A percentile compares a stretch with the other conserved stretches of the same genome.
These are phyloP conservation scores for Croton laevigatus DNA, from an alignment of 441 rosid species.

Conservation along the genomic window DNA sequence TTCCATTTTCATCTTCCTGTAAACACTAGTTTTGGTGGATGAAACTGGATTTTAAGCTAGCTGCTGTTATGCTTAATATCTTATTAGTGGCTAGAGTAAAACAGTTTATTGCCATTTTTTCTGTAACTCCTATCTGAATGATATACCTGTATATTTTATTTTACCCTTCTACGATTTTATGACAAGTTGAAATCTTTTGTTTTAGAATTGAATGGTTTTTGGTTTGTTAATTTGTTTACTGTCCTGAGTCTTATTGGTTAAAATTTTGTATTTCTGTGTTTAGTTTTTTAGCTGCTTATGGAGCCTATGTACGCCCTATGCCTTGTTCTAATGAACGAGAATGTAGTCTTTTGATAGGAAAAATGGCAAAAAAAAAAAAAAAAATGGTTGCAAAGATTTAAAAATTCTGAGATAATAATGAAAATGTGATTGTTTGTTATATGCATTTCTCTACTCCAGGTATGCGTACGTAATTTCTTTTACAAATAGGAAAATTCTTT, in stretches of 20 bases:
- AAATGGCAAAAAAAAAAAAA: too few species aligned
- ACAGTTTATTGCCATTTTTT: not conserved
- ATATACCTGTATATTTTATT: not conserved
- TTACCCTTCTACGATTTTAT: not conserved
- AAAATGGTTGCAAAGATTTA: too few species aligned
- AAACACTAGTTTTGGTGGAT: too few species aligned
- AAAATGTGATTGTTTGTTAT: too few species aligned
- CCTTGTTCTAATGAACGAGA: conserved; percentile 63
- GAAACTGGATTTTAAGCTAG: too few species aligned
- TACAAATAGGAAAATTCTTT: not conserved
- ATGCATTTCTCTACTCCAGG: too few species aligned
- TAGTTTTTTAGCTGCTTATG: conserved; percentile 84
- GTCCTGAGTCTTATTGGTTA: conserved; percentile 5
- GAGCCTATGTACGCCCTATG: conserved; percentile 87
- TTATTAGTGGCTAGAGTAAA: conserved; percentile 4
- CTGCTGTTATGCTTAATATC: not conserved
- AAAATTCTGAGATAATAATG: too few species aligned
- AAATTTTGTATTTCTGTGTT: conserved; percentile 14
- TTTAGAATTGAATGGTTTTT: not conserved
- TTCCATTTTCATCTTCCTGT: too few species aligned
- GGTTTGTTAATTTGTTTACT: conserved; percentile 2
- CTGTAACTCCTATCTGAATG: too few species aligned
- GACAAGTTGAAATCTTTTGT: not conserved
- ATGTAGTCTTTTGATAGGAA: too few species aligned
- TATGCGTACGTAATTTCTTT: not conserved